These are phyloP conservation scores for Drechmeria coniospora DNA, from an alignment of 2,329 filamentous ascomycete genomes.

Conservation along the genomic window DNA sequence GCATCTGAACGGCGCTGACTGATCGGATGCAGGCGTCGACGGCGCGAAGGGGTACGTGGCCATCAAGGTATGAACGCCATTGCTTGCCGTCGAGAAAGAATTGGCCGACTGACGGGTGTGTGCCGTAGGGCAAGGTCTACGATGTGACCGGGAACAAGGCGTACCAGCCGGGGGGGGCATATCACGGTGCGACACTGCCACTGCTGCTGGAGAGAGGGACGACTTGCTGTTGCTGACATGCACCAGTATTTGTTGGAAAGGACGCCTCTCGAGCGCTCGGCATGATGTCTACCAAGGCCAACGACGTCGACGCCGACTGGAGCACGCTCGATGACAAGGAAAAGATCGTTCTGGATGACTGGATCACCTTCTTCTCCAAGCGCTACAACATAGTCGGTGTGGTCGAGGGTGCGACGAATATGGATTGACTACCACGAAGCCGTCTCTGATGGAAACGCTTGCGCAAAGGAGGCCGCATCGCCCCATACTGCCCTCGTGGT, in stretches of 20 bases:
- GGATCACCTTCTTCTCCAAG: conserved; percentile 93
- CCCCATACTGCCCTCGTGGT: too few species aligned
- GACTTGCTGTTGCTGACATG: too few species aligned
- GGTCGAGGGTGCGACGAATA: conserved; percentile 45
- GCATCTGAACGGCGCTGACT: background rate
- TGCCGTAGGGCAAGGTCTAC: conserved; percentile 67
- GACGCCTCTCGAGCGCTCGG: conserved; percentile 88
- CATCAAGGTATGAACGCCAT: conserved; percentile 50
- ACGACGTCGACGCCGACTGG: conserved; percentile 76
- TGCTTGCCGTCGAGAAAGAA: background rate
- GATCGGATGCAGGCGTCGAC: conserved; percentile 37
- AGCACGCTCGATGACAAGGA: conserved; percentile 70
- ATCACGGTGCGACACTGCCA: conserved; percentile 57
- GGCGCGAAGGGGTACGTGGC: conserved; percentile 52
- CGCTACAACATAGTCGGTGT: conserved; percentile 79
- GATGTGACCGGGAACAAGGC: conserved; percentile 83
- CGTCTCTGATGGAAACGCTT: background rate
- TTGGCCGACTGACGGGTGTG: conserved; percentile 2
- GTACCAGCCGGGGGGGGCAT: conserved; percentile 69
- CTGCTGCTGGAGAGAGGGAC: too few species aligned
- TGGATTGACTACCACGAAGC: conserved; percentile 17
- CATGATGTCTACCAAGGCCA: conserved; percentile 68
- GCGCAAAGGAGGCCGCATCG: background rate
- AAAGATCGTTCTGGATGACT: conserved; percentile 73
- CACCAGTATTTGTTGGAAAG: conserved; percentile 80